Conservation (phyloP, 441 rosid species). For the Jatropha podagrica region DNA sequence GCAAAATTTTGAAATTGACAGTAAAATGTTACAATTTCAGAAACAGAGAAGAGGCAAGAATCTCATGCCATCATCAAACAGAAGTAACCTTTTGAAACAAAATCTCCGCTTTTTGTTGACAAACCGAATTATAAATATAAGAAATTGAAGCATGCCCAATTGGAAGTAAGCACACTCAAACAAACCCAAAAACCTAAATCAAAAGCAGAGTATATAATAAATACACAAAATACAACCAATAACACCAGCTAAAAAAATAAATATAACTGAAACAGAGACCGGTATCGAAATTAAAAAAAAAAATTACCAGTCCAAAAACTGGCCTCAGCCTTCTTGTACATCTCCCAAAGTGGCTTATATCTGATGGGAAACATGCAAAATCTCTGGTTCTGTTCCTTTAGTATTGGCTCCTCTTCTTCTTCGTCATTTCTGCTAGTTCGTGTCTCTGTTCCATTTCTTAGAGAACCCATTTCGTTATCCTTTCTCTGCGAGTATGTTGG, state of each 20-base stretch:
- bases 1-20: background rate
- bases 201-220: background rate
- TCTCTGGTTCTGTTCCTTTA: constrained; percentile 70
- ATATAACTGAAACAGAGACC: background rate
- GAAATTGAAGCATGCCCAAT: background rate
- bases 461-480: constrained; percentile 50
- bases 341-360: constrained; percentile 78
- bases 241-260: background rate
- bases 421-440: constrained; percentile 21
- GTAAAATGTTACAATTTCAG: background rate
- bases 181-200: background rate
- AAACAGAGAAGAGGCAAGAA: background rate
- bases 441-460: constrained; percentile 30
- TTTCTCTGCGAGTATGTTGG: background rate
- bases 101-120: background rate
- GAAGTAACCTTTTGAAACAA: constrained; percentile 1
- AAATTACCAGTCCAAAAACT: constrained; percentile 89
- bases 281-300: background rate
- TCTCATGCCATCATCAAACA: background rate
- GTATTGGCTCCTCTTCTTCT: constrained; percentile 60
- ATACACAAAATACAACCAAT: background rate
- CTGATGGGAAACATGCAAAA: constrained; percentile 87
- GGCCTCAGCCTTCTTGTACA: constrained; percentile 94
- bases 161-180: background rate
- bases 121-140: background rate